Evolutionary conservation across 1,284 basidiomycete genomes (phyloP).

Genomic region (Puccinia horiana): DNA sequence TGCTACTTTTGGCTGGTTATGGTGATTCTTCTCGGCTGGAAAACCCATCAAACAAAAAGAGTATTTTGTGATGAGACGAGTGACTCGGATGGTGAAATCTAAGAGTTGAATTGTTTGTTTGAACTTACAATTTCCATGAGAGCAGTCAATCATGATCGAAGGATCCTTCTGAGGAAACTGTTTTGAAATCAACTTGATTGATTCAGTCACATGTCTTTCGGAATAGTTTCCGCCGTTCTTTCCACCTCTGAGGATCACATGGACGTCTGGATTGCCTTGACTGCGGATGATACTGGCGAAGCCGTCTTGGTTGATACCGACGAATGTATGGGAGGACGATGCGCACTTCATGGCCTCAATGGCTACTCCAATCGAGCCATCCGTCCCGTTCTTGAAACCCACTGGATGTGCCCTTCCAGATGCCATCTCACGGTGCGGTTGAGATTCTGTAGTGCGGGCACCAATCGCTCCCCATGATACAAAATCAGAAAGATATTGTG

Average conservation of each 20-base stretch:
- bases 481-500: conserved; percentile 67
- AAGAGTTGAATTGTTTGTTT: too few relatives aligned
- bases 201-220: background rate
- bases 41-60: background rate
- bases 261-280: conserved; percentile 65
- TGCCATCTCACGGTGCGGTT: conserved; percentile 61
- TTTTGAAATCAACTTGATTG: background rate
- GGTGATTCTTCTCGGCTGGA: conserved; percentile 64
- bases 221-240: conserved; percentile 51
- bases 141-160: conserved; percentile 58
- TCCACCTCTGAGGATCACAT: conserved; percentile 58
- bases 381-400: conserved; percentile 59
- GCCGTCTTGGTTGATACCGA: conserved; percentile 59
- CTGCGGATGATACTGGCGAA: conserved; percentile 97
- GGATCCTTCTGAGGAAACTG: conserved; percentile 48
- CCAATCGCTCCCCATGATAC: conserved; percentile 97
- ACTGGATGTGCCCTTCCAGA: conserved; percentile 58
- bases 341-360: conserved; percentile 58
- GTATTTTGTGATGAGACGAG: too few relatives aligned
- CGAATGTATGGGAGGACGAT: conserved; percentile 56
- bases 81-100: too few relatives aligned
- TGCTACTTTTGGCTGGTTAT: conserved; percentile 64
- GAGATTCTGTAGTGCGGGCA: conserved; percentile 76
- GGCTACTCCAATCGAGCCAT: conserved; percentile 57
- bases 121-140: conserved; percentile 55